Conservation (phyloP, 768 basidiomycete species). For the Favolaschia claudopus region DNA sequence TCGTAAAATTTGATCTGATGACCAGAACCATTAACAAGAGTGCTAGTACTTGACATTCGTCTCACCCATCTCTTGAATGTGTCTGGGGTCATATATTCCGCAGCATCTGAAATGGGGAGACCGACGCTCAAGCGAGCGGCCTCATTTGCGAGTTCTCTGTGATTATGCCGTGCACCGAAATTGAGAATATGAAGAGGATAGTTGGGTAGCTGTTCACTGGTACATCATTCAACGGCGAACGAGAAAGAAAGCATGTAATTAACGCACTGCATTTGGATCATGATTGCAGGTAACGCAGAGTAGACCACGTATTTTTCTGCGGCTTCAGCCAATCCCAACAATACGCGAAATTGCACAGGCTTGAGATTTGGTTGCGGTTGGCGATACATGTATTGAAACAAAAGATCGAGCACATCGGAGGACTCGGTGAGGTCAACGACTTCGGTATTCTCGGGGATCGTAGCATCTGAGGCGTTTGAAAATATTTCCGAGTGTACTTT, state of each 20-base stretch:
- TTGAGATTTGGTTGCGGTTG: slow-evolving; percentile 29
- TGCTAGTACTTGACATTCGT: too few relatives aligned
- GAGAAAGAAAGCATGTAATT: neutral
- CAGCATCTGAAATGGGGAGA: neutral
- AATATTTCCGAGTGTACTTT: slow-evolving; percentile 27
- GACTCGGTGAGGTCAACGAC: slow-evolving; percentile 23
- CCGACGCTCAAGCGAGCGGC: slow-evolving; percentile 3
- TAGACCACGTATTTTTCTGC: slow-evolving; percentile 35
- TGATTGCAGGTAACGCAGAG: neutral
- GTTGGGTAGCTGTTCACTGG: neutral
- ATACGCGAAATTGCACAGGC: slow-evolving; percentile 14
- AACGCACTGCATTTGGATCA: slow-evolving; percentile 10
- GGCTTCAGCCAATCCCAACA: slow-evolving; percentile 29
- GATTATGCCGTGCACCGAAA: neutral
- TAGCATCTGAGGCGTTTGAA: slow-evolving; percentile 14
- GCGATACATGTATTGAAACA: slow-evolving; percentile 32
- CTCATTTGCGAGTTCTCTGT: neutral
- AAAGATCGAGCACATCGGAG: slow-evolving; percentile 27
- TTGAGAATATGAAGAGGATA: neutral
- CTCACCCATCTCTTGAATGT: slow-evolving; percentile 3
- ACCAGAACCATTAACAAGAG: too few relatives aligned
- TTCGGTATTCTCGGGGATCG: slow-evolving; percentile 10
- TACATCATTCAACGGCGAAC: too few relatives aligned
- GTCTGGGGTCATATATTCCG: neutral
- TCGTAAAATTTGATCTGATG: too few relatives aligned